phyloP scores from a whole-genome alignment of 805 yeast species.

The Suhomyces sp. region DNA sequence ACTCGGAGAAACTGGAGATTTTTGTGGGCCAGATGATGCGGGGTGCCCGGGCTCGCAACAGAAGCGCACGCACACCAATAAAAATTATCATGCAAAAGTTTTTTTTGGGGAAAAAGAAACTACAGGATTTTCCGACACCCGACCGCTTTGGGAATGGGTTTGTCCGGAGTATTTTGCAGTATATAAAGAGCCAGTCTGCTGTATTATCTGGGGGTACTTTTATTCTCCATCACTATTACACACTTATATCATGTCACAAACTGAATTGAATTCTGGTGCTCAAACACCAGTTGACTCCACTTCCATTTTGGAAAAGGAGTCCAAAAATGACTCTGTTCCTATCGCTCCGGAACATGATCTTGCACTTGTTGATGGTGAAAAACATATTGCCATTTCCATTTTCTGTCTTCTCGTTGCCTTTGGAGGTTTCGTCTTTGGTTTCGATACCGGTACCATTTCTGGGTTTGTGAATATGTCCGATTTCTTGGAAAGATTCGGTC shows the following conservation, averaged over 20 bases:
- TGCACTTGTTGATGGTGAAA: conserved; percentile 21
- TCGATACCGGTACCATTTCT: conserved; percentile 32
- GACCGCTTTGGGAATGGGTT: no score
- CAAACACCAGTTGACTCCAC: conserved; percentile 34
- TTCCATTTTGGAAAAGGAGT: conserved; percentile 25
- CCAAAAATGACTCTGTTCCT: conserved; percentile 13
- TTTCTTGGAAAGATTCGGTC: conserved; percentile 22
- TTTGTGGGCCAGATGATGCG: conserved; percentile 7
- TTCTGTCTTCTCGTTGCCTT: conserved; percentile 29
- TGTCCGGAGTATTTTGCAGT: conserved; percentile 6
- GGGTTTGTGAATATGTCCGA: conserved; percentile 31
- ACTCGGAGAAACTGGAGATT: conserved; percentile 12
- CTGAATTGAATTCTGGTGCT: conserved; percentile 27
- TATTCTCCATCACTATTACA: conserved; percentile 1
- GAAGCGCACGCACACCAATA: background rate
- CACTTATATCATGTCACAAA: conserved; percentile 22
- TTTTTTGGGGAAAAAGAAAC: conserved; percentile 3
- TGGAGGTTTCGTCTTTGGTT: conserved; percentile 32
- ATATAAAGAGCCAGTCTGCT: conserved; percentile 3
- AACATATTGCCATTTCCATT: conserved; percentile 32
- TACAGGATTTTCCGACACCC: no score
- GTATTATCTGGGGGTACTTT: background rate
- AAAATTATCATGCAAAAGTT: no score
- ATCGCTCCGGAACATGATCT: conserved; percentile 17
- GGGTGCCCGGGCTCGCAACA: conserved; percentile 1